Conservation (phyloP, 495 filamentous ascomycete genomes). For the Clohesyomyces aquaticus region DNA sequence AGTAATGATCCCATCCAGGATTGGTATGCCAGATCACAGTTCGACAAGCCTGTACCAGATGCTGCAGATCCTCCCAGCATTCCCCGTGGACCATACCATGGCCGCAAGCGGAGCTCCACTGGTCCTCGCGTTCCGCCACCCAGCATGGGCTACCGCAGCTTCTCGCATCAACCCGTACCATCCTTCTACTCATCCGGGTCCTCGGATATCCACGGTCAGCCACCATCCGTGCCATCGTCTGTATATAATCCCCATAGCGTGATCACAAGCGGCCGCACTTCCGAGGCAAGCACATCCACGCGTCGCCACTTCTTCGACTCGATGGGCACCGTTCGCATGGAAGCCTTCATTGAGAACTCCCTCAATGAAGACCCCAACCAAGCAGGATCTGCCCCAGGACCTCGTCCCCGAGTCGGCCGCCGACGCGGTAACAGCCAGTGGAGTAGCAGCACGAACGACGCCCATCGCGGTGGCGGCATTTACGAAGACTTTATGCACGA, state of each 20-base stretch:
- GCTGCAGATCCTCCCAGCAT: constrained; percentile 78
- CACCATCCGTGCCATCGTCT: constrained; percentile 37
- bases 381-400: not conserved
- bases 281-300: constrained; percentile 42
- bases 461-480: constrained; percentile 32
- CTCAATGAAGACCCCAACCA: constrained; percentile 31
- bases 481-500: constrained; percentile 37
- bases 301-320: constrained; percentile 69
- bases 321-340: constrained; percentile 93
- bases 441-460: constrained; percentile 41
- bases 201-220: constrained; percentile 42
- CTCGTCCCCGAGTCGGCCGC: constrained; percentile 29
- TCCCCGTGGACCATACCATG: constrained; percentile 71
- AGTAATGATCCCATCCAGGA: constrained; percentile 44
- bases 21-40: constrained; percentile 12
- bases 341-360: constrained; percentile 80
- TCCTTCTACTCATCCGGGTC: constrained; percentile 42
- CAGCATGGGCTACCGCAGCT: constrained; percentile 67
- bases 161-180: constrained; percentile 64
- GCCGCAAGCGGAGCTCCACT: constrained; percentile 83
- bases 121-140: constrained; percentile 66
- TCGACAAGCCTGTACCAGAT: constrained; percentile 35
- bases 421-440: constrained; percentile 41
- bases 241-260: constrained; percentile 40
- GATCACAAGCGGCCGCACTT: constrained; percentile 38